Conservation (phyloP, 2,329 filamentous ascomycete species). For the Calonectria henricotiae region DNA sequence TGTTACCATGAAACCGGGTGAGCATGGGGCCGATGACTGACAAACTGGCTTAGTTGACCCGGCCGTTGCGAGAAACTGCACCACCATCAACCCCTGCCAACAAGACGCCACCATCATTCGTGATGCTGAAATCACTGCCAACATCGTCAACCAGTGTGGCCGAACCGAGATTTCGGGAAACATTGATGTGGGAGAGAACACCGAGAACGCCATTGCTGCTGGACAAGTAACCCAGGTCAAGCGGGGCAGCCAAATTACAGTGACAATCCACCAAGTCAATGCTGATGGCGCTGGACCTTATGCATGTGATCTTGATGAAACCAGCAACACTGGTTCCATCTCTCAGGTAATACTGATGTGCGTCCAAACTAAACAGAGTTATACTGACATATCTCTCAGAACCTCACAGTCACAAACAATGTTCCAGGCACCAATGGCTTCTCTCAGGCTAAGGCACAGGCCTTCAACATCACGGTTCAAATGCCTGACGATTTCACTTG, state of each 20-base stretch:
- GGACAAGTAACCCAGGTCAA: conserved; percentile 66
- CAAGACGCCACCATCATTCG: conserved; percentile 77
- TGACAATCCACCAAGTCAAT: conserved; percentile 80
- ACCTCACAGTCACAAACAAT: conserved; percentile 71
- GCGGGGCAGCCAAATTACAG: conserved; percentile 64
- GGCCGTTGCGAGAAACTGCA: conserved; percentile 75
- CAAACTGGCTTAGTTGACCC: conserved; percentile 62
- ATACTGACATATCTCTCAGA: conserved; percentile 37
- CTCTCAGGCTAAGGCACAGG: conserved; percentile 69
- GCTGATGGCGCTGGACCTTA: conserved; percentile 76
- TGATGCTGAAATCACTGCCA: conserved; percentile 68
- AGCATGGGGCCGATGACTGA: conserved; percentile 7
- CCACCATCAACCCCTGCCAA: conserved; percentile 76
- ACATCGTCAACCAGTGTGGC: conserved; percentile 74
- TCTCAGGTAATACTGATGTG: conserved; percentile 32
- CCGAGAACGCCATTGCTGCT: conserved; percentile 67
- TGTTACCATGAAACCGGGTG: fast-evolving
- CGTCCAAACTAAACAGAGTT: neutral
- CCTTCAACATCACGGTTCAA: conserved; percentile 72
- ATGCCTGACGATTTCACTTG: conserved; percentile 69
- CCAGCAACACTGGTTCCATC: conserved; percentile 59
- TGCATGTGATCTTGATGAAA: conserved; percentile 68
- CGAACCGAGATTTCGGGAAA: conserved; percentile 74
- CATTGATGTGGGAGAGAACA: conserved; percentile 74
- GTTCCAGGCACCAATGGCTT: conserved; percentile 73